Base-by-base conservation (phyloP, 73 alveolate genomes). In the Diophrys sp. region DNA sequence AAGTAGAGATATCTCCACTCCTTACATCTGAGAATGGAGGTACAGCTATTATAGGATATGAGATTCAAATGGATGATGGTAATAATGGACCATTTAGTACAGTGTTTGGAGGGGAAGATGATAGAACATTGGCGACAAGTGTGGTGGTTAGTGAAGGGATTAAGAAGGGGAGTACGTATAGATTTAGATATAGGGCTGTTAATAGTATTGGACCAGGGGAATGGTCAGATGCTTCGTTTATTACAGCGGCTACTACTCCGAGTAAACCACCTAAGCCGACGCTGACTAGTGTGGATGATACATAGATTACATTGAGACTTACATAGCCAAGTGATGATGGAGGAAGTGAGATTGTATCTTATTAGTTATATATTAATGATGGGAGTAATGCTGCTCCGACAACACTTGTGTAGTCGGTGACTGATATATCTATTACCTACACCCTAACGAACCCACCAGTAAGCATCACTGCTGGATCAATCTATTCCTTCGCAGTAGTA, bases 61-160 rank as follows among this genome's bases (percentile, higher is more conserved):
- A 85, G 33, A 70, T 79, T 27, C 85, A 85, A 70, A 73, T 85
- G 24, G 92, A 85, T 78, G 87, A 85, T 79, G 92, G 92, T 11
- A 25, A 66, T 33, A 33, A 66, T 44, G 92, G 92, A 2, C 56
- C 28, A 0, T 85, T 70, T 54, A 70, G 72, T 28, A 29, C 81
- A 44, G 81, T 85, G 26, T 54, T 77, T 31, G 88, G 88, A 1
- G 56, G 33, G 1, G 29, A 67, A 14, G 74, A 44, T 32, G 75
- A 76, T 8, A 69, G 67, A 29, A 78, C 92, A 23, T 81, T 85
- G 0, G 83, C 77, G 31, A 56, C 86, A 23, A 62, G 34, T 30
- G 88, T 80, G 28, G 31, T 77, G 2, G 78, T 85, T 27, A 28
- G 66, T 1, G 73, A 78, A 33, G 85, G 85, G 29, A 53, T 85